phyloP scores from a whole-genome alignment of 208 protist species.

The Leishmania major region DNA sequence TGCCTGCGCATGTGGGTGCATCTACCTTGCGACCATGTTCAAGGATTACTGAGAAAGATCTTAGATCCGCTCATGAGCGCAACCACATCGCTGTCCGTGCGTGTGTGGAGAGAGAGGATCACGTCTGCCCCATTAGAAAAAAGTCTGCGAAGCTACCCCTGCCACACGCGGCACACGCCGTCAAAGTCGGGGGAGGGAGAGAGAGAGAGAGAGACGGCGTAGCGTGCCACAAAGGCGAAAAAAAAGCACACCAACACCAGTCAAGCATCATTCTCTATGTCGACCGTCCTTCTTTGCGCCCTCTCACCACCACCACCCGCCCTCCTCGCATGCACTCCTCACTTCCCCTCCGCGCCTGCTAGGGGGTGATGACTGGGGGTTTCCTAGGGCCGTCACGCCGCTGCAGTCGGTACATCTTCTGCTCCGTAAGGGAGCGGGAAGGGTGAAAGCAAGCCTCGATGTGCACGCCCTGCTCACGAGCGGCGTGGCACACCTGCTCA shows the following conservation, averaged over 20 bases:
- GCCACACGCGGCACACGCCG: not conserved
- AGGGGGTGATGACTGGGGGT: conserved; percentile 38
- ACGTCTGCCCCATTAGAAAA: not conserved
- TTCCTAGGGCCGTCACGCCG: conserved; percentile 46
- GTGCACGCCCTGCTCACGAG: conserved; percentile 46
- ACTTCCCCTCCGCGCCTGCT: not conserved
- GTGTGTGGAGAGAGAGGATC: too few species aligned
- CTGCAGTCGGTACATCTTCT: conserved; percentile 45
- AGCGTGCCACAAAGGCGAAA: not conserved
- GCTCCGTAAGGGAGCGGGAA: conserved; percentile 68
- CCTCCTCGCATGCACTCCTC: not conserved
- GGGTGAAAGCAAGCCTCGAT: conserved; percentile 54
- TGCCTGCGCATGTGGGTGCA: not conserved
- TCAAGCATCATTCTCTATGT: not conserved
- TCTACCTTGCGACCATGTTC: not conserved
- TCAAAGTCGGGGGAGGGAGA: too few species aligned
- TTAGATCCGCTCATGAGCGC: not conserved
- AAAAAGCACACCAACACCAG: not conserved
- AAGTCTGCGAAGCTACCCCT: not conserved
- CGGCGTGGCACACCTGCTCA: conserved; percentile 48
- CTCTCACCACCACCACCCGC: too few species aligned
- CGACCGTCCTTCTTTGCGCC: too few species aligned
- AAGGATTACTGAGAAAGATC: not conserved
- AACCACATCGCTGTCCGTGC: too few species aligned
- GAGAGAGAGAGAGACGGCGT: not conserved